Conservation (phyloP, 768 basidiomycete genomes). For the Serendipita vermifera region DNA sequence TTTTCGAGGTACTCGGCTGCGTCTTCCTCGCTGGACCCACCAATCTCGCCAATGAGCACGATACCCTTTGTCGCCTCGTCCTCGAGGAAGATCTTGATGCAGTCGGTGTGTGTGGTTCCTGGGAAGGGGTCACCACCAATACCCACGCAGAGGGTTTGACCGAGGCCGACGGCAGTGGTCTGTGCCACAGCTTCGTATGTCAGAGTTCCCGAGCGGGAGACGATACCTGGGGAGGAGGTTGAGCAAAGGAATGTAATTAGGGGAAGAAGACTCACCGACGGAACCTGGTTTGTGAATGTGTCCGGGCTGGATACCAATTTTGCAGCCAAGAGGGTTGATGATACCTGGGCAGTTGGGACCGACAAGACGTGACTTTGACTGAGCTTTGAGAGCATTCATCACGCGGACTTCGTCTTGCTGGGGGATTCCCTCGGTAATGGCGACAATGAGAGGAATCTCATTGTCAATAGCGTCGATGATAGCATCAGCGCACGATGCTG, state of each 20-base stretch:
- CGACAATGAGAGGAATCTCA: slow-evolving; percentile 94
- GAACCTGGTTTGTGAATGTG: slow-evolving; percentile 95
- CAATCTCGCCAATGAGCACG: slow-evolving; percentile 97
- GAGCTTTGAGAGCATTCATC: slow-evolving; percentile 84
- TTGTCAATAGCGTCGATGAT: slow-evolving; percentile 98
- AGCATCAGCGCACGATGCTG: slow-evolving; percentile 89
- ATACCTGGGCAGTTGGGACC: slow-evolving; percentile 99
- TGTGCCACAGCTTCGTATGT: slow-evolving; percentile 99
- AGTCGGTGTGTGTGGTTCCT: slow-evolving; percentile 90
- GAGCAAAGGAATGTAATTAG: background rate
- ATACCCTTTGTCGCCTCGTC: slow-evolving; percentile 96
- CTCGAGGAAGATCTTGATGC: slow-evolving; percentile 89
- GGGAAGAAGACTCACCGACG: slow-evolving; percentile 48
- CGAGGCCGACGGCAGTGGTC: slow-evolving; percentile 89
- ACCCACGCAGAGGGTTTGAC: slow-evolving; percentile 91
- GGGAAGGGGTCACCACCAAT: slow-evolving; percentile 98
- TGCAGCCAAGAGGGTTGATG: slow-evolving; percentile 94
- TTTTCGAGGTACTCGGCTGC: slow-evolving; percentile 90
- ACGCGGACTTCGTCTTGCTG: slow-evolving; percentile 94
- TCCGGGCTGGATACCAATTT: slow-evolving; percentile 98
- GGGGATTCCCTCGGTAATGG: slow-evolving; percentile 97
- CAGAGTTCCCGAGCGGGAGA: slow-evolving; percentile 88
- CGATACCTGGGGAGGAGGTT: slow-evolving; percentile 47
- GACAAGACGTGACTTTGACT: slow-evolving; percentile 88
- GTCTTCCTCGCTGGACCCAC: slow-evolving; percentile 98